Evolutionary conservation across 495 filamentous ascomycete species (phyloP).

Genomic region (Chaetomium cochliodes): DNA sequence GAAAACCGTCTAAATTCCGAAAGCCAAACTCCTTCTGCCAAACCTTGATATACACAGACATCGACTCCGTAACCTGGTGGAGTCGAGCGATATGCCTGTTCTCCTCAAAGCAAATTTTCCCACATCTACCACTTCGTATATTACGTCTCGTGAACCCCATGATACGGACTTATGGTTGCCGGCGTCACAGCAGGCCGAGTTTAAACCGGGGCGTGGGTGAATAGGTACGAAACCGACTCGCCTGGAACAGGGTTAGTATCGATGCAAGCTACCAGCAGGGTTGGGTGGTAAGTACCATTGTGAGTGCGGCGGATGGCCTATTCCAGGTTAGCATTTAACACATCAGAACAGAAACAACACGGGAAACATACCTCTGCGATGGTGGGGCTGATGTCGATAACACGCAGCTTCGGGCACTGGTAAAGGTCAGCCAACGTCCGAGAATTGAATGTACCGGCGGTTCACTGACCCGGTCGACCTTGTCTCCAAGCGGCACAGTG

Average conservation of each 20-base stretch:
- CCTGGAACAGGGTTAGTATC: slow-evolving; percentile 29
- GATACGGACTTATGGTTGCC: background rate
- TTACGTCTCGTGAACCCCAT: background rate
- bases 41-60: slow-evolving; percentile 7
- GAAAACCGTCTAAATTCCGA: background rate
- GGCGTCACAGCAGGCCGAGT: background rate
- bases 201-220: slow-evolving; percentile 77
- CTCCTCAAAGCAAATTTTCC: background rate
- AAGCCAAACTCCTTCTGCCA: slow-evolving; percentile 9
- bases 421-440: background rate
- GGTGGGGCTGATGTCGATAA: slow-evolving; percentile 92
- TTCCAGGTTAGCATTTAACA: slow-evolving; percentile 44
- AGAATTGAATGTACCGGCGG: background rate
- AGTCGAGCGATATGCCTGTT: slow-evolving; percentile 1
- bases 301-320: slow-evolving; percentile 81
- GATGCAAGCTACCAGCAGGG: slow-evolving; percentile 21
- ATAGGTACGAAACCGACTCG: slow-evolving; percentile 82
- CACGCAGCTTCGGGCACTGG: slow-evolving; percentile 73
- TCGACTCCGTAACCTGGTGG: slow-evolving; percentile 2
- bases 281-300: slow-evolving; percentile 65
- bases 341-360: background rate
- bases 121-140: background rate
- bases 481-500: slow-evolving; percentile 87
- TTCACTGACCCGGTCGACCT: slow-evolving; percentile 47
- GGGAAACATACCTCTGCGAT: slow-evolving; percentile 49